Evolutionary conservation across 805 yeast genomes (phyloP).

Genomic region (Monosporozyma yasuniensis): DNA sequence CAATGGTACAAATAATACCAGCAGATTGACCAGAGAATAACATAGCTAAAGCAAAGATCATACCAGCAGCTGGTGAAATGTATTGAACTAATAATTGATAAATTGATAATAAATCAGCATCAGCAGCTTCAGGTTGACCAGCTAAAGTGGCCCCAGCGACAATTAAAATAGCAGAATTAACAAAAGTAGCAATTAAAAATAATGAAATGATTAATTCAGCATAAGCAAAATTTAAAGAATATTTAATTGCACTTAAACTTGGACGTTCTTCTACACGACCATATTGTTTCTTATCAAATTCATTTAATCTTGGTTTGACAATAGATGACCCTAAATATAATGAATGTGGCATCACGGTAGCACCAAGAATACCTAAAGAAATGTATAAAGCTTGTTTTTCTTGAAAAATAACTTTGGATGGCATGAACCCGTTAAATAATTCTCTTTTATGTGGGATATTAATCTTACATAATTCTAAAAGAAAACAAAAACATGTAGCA

Average conservation of each 20-base stretch:
- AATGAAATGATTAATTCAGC: conserved; percentile 76
- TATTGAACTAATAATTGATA: conserved; percentile 61
- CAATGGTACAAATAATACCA: conserved; percentile 86
- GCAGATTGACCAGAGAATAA: conserved; percentile 91
- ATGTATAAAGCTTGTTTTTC: conserved; percentile 65
- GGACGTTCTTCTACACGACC: conserved; percentile 49
- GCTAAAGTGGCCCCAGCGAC: conserved; percentile 84
- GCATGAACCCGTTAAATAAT: conserved; percentile 61
- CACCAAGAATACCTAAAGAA: conserved; percentile 80
- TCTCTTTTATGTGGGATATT: conserved; percentile 43
- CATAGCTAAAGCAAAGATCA: conserved; percentile 81
- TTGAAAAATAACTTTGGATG: conserved; percentile 48
- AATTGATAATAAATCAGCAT: conserved; percentile 76
- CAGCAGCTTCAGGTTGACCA: conserved; percentile 54
- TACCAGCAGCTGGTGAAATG: conserved; percentile 78
- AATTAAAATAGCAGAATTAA: conserved; percentile 79
- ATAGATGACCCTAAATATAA: conserved; percentile 77
- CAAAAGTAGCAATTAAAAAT: conserved; percentile 84
- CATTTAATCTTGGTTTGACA: conserved; percentile 76
- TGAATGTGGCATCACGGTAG: conserved; percentile 93
- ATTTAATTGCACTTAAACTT: conserved; percentile 68
- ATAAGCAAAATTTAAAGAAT: conserved; percentile 71
- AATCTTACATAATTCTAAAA: conserved; percentile 55
- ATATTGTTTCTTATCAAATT: conserved; percentile 56
- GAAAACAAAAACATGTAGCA: conserved; percentile 69